Percentiles rank a stretch among this genome's conserved stretches.
These are phyloP conservation scores for Adiantum capillusveneris DNA, from an alignment of 75 land plant genomes.

Conservation along the genomic window DNA sequence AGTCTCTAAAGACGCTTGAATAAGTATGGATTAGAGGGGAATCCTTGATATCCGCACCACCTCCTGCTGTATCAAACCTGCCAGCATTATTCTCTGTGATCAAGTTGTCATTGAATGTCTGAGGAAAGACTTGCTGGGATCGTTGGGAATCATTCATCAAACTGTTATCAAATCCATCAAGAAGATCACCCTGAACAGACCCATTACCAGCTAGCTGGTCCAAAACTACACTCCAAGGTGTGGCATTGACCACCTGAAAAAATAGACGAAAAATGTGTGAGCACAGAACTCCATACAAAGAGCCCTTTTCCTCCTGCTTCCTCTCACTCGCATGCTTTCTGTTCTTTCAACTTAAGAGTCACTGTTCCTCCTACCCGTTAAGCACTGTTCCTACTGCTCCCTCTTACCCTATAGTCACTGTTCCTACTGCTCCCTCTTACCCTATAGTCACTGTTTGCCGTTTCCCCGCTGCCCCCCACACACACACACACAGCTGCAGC, in stretches of 20 bases:
- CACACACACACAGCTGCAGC: too few species aligned
- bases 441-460: too few species aligned
- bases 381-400: too few species aligned
- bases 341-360: too few species aligned
- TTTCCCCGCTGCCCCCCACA: too few species aligned
- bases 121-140: neutral
- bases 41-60: slow-evolving; percentile 1
- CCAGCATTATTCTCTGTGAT: neutral
- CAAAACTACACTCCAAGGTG: neutral
- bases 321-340: too few species aligned
- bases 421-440: too few species aligned
- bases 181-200: neutral
- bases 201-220: neutral
- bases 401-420: too few species aligned
- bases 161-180: neutral
- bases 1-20: slow-evolving; percentile 3
- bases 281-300: neutral
- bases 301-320: too few species aligned
- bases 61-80: neutral
- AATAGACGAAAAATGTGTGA: neutral
- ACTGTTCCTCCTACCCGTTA: too few species aligned
- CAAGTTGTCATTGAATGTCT: neutral
- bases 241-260: neutral
- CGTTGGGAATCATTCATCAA: neutral
- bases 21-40: neutral